phyloP scores from a whole-genome alignment of 345 rosid species.

The Anastatica hierochuntica region DNA sequence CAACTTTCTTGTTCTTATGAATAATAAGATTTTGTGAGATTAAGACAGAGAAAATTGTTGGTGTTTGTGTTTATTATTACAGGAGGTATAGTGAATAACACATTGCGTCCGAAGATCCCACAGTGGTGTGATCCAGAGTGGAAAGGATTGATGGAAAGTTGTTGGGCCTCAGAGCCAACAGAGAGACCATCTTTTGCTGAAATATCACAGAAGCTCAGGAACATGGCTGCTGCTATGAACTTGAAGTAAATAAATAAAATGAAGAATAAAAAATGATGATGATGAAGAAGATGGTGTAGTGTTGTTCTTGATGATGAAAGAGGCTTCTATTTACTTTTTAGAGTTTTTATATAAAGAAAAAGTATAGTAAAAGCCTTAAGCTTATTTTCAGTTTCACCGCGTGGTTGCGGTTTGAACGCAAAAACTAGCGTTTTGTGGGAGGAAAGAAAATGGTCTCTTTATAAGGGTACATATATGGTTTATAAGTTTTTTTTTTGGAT shows the following conservation, averaged over 20 bases:
- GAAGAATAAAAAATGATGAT: conserved; percentile 3
- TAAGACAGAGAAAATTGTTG: background rate
- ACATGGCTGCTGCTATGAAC: conserved; percentile 91
- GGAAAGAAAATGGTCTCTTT: conserved; percentile 3
- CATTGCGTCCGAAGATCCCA: conserved; percentile 87
- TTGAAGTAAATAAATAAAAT: conserved; percentile 36
- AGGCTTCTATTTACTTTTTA: conserved; percentile 30
- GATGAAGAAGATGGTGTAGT: conserved; percentile 16
- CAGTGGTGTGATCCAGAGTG: conserved; percentile 99
- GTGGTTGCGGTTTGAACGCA: conserved; percentile 12
- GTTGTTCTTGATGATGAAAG: background rate
- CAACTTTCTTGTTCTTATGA: background rate
- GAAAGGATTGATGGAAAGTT: conserved; percentile 83
- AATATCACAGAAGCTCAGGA: conserved; percentile 82
- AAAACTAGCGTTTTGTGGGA: conserved; percentile 12
- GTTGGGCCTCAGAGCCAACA: conserved; percentile 84
- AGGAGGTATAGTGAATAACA: conserved; percentile 93
- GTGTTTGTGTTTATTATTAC: background rate
- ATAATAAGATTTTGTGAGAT: no score
- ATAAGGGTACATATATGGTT: conserved; percentile 13
- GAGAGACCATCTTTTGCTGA: conserved; percentile 93
- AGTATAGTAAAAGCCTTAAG: conserved; percentile 16
- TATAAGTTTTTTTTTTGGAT: background rate
- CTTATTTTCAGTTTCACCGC: conserved; percentile 18
- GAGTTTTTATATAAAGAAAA: conserved; percentile 11